Evolutionary conservation across 495 filamentous ascomycete genomes (phyloP).

Genomic region (Penicillium crystallinum): DNA sequence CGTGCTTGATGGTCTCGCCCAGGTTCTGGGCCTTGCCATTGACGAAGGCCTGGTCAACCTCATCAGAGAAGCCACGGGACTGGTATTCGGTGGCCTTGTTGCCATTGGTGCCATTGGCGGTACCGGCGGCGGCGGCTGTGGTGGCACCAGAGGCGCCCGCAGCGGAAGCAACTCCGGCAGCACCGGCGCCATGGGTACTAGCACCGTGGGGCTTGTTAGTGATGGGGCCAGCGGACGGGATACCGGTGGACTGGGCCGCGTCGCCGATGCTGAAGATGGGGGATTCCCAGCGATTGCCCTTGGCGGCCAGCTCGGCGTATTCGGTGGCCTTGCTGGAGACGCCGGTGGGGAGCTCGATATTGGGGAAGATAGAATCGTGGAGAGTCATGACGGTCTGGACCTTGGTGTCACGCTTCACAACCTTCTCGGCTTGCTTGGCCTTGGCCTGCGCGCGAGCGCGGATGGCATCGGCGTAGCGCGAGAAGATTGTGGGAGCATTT

Average conservation of each 20-base stretch:
- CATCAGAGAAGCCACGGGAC: constrained; percentile 47
- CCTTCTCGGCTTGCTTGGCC: constrained; percentile 63
- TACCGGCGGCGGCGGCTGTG: constrained; percentile 5
- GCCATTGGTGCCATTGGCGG: constrained; percentile 13
- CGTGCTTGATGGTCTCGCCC: constrained; percentile 14
- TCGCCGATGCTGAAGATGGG: constrained; percentile 86
- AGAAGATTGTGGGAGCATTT: constrained; percentile 78
- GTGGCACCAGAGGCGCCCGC: constrained; percentile 7
- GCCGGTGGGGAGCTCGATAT: constrained; percentile 82
- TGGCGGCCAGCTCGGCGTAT: constrained; percentile 79
- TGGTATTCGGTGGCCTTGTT: constrained; percentile 19
- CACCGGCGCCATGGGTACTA: constrained; percentile 15
- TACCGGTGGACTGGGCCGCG: constrained; percentile 64
- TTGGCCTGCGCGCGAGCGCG: constrained; percentile 68
- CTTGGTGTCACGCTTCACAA: constrained; percentile 63
- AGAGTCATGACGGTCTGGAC: constrained; percentile 72
- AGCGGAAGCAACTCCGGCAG: constrained; percentile 4
- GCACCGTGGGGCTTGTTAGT: constrained; percentile 60
- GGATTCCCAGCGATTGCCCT: constrained; percentile 92
- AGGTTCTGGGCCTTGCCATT: constrained; percentile 20
- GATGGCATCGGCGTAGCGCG: constrained; percentile 69
- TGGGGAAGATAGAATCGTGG: constrained; percentile 84
- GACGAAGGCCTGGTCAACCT: constrained; percentile 51
- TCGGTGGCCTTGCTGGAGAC: constrained; percentile 93
- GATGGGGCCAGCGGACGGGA: constrained; percentile 59